phyloP scores from a whole-genome alignment of 257 asterid genomes.

The Linaria vulgaris region DNA sequence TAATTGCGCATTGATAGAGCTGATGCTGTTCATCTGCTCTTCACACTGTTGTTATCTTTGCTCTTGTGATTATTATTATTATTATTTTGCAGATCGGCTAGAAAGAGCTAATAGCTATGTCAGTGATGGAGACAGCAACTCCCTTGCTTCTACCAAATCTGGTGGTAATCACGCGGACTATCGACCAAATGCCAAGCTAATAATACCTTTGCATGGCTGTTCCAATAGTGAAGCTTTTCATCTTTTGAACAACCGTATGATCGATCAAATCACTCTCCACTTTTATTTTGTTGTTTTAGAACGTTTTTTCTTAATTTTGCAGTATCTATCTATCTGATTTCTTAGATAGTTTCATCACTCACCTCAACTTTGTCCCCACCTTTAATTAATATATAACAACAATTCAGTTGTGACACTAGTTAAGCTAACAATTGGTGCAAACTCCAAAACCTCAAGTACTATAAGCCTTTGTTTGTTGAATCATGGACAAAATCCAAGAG shows the following conservation, averaged over 20 bases:
- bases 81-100: constrained; percentile 55
- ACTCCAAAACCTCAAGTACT: constrained; percentile 13
- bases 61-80: constrained; percentile 23
- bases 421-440: not conserved
- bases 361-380: not conserved
- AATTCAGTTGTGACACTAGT: constrained; percentile 1
- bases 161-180: constrained; percentile 57
- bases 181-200: constrained; percentile 39
- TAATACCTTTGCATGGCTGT: constrained; percentile 71
- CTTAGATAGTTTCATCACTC: constrained; percentile 12
- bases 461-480: constrained; percentile 22
- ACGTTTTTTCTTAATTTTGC: constrained; percentile 11
- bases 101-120: constrained; percentile 61
- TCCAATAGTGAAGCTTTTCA: constrained; percentile 67
- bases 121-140: constrained; percentile 71
- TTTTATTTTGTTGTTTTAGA: constrained; percentile 7
- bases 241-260: constrained; percentile 71
- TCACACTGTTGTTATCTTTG: not conserved
- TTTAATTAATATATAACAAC: no score
- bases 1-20: not conserved
- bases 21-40: constrained; percentile 9
- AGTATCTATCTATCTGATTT: not conserved
- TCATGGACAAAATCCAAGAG: constrained; percentile 11
- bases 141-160: constrained; percentile 42
- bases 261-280: constrained; percentile 30